Evolutionary conservation across 495 filamentous ascomycete species (phyloP).

Genomic region (Amphirosellinia nigrospora): DNA sequence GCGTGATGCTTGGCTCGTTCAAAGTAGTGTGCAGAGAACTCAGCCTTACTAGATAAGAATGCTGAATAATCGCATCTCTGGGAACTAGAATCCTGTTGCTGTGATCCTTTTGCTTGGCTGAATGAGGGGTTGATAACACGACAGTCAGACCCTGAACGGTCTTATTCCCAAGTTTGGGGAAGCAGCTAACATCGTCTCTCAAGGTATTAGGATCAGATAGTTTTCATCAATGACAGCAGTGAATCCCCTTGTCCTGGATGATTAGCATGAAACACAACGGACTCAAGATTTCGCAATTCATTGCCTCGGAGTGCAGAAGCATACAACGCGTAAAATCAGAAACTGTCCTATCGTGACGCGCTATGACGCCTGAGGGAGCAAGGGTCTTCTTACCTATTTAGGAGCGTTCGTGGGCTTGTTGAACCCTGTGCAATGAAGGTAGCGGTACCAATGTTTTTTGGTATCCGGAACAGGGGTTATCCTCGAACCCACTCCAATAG

Average conservation of each 20-base stretch:
- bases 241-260: background rate
- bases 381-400: background rate
- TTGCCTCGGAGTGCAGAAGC: background rate
- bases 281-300: background rate
- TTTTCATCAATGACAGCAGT: background rate
- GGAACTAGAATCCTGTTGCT: background rate
- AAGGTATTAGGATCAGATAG: background rate
- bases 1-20: background rate
- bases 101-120: background rate
- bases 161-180: background rate
- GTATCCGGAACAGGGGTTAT: background rate
- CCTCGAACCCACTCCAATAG: background rate
- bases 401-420: background rate
- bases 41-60: background rate
- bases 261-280: background rate
- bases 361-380: background rate
- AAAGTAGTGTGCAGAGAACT: background rate
- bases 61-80: background rate
- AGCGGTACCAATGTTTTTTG: background rate
- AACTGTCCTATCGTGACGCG: background rate
- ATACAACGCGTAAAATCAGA: background rate
- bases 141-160: background rate
- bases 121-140: background rate
- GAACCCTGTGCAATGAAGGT: background rate
- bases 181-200: background rate